Percentiles rank a stretch among this genome's conserved stretches.
Conservation (phyloP, 192 early-diverging fungal genomes). For the Coemansia umbellata region DNA sequence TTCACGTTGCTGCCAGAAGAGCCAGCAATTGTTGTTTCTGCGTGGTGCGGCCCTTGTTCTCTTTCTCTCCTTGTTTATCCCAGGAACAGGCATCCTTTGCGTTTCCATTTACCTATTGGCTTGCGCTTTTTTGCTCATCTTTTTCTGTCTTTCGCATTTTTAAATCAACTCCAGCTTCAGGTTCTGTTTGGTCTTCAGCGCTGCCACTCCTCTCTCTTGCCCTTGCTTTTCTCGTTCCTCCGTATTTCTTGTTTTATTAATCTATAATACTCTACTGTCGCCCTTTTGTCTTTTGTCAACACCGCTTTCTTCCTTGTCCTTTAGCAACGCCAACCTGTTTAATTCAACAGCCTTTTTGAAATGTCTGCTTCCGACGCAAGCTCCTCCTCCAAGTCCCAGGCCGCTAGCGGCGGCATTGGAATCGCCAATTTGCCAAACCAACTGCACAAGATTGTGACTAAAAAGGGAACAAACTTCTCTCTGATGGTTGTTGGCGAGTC, state of each 20-base stretch:
- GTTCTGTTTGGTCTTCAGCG: neutral
- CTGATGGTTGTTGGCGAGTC: constrained; percentile 97
- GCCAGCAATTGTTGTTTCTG: no score
- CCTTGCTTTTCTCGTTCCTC: neutral
- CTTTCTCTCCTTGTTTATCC: constrained; percentile 3
- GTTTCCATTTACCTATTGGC: neutral
- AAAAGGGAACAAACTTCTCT: constrained; percentile 94
- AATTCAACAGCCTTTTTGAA: constrained; percentile 11
- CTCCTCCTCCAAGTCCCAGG: constrained; percentile 30
- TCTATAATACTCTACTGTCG: neutral
- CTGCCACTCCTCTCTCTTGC: neutral
- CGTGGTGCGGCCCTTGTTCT: no score
- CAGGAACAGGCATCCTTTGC: neutral
- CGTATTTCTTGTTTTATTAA: constrained; percentile 2
- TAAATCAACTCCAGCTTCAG: neutral
- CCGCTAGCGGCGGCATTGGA: constrained; percentile 67
- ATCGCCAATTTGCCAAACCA: constrained; percentile 99
- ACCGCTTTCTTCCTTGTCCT: neutral
- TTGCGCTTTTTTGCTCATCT: neutral
- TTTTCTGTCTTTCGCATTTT: constrained; percentile 3
- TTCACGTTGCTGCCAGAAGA: no score
- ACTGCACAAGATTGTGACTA: constrained; percentile 95
- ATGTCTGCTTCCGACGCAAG: constrained; percentile 47
- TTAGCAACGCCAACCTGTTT: neutral
- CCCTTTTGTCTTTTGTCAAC: neutral